A percentile compares a stretch with the other conserved stretches of the same genome.
Evolutionary conservation across 23 red algal species (phyloP).

Genomic region (Chondrus crispus): DNA sequence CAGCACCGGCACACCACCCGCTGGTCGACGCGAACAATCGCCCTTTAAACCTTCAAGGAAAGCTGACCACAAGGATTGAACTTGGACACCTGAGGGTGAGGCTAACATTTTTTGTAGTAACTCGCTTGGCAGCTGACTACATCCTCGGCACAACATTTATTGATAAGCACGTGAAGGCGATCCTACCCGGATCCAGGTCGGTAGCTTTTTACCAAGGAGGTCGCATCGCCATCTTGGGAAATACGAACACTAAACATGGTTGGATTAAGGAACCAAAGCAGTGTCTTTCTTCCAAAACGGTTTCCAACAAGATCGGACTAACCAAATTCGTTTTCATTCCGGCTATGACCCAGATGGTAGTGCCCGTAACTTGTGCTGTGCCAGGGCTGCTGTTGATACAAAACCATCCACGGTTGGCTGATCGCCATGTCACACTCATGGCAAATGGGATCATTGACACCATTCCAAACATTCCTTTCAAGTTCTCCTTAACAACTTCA

Average conservation of each 20-base stretch:
- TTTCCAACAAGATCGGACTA: background rate
- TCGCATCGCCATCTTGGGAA: background rate
- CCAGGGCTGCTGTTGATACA: background rate
- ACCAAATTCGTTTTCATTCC: background rate
- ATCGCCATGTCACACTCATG: constrained; percentile 13
- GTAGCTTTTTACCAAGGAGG: background rate
- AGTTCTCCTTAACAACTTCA: background rate
- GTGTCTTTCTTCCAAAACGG: background rate
- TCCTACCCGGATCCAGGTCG: background rate
- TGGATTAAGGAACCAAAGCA: background rate
- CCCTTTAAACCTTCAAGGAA: background rate
- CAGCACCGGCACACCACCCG: background rate
- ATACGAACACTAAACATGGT: background rate
- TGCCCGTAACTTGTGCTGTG: background rate
- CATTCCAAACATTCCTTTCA: background rate
- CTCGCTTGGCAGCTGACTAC: background rate
- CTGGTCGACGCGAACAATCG: background rate
- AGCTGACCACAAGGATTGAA: background rate
- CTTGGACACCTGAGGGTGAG: background rate
- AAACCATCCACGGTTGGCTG: constrained; percentile 19
- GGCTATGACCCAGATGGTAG: background rate
- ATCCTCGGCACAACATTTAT: background rate
- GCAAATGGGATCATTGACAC: constrained; percentile 38
- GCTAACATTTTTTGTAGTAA: background rate
- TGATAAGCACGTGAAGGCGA: background rate